A percentile compares a stretch with the other conserved stretches of the same genome.
These are phyloP conservation scores for Pseudocercospora pini-densiflorae DNA, from an alignment of 2,329 filamentous ascomycete species.

Conservation along the genomic window DNA sequence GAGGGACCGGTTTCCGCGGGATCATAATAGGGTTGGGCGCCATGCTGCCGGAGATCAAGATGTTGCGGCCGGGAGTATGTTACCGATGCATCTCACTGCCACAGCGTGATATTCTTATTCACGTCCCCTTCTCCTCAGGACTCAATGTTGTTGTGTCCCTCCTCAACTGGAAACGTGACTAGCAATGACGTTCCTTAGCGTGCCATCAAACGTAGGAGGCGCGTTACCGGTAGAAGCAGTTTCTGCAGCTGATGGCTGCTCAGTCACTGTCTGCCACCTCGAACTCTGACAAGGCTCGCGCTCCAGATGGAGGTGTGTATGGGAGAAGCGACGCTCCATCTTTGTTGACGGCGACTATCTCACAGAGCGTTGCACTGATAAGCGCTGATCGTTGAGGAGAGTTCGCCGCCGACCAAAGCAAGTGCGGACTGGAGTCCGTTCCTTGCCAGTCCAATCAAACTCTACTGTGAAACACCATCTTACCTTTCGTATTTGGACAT, in stretches of 20 bases:
- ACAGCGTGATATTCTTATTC: neutral
- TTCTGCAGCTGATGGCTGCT: neutral
- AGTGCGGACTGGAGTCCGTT: neutral
- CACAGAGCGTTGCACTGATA: neutral
- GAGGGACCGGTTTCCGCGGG: conserved; percentile 23
- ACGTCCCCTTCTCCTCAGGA: neutral
- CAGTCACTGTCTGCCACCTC: neutral
- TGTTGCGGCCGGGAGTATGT: neutral
- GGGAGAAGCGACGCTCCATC: neutral
- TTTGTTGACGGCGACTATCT: neutral
- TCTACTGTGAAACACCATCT: neutral
- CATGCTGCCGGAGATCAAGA: conserved; percentile 14
- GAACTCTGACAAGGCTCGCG: neutral
- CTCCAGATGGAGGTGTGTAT: neutral
- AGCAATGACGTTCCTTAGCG: conserved; percentile 6
- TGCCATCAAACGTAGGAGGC: neutral
- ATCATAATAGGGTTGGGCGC: conserved; percentile 28
- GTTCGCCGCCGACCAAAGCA: neutral
- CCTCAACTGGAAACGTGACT: neutral
- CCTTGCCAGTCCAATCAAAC: conserved; percentile 3
- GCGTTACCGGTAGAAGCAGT: neutral
- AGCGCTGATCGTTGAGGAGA: neutral
- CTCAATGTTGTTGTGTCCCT: conserved; percentile 1
- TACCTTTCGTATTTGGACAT: neutral
- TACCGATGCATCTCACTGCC: neutral